Evolutionary conservation across 2,329 filamentous ascomycete species (phyloP), one percentile per base, ranked within the genome.

Genomic region (Zymoseptoria brevis): DNA sequence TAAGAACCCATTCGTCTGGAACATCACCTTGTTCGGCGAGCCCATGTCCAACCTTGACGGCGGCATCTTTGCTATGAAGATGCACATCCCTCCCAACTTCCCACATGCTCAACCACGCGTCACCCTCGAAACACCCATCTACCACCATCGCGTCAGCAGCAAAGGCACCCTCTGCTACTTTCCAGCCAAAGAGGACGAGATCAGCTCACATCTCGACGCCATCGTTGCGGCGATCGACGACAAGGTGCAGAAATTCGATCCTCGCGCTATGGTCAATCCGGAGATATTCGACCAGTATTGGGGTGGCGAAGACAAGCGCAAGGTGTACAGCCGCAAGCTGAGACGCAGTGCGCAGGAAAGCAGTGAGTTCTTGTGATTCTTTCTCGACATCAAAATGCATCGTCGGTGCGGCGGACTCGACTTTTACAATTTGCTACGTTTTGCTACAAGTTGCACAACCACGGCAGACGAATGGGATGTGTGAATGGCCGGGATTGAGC

Each of bases 11-110:
- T 96, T 96, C 69, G 80, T 93, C 19, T 97, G 94, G 94, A 75
- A 82, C 19, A 73, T 97, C 60, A 94, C 90, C 1, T 92, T 96
- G 72, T 95, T 96, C 71, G 94, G 94, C 24, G 84, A 87, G 57
- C 90, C 91, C 0, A 95, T 94, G 87, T 96, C 91, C 5, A 91
- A 96, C 53, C 83, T 97, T 1, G 93, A 97, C 67, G 93, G 92
- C 16, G 91, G 93, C 1, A 82, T 97, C 61, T 93, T 97, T 77
- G 84, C 84, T 61, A 87, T 96, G 72, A 87, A 81, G 67, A 80
- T 97, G 57, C 80, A 80, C 68, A 87, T 97, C 68, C 96, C 90
- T 67, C 87, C 90, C 5, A 83, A 85, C 5, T 97, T 96, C 69
- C 94, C 94, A 0, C 84, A 89, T 49, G 89, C 95, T 67, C 90